A percentile compares a stretch with the other conserved stretches of the same genome.
Conservation (phyloP, 2,329 filamentous ascomycete genomes). For the Colletotrichum costaricense region DNA sequence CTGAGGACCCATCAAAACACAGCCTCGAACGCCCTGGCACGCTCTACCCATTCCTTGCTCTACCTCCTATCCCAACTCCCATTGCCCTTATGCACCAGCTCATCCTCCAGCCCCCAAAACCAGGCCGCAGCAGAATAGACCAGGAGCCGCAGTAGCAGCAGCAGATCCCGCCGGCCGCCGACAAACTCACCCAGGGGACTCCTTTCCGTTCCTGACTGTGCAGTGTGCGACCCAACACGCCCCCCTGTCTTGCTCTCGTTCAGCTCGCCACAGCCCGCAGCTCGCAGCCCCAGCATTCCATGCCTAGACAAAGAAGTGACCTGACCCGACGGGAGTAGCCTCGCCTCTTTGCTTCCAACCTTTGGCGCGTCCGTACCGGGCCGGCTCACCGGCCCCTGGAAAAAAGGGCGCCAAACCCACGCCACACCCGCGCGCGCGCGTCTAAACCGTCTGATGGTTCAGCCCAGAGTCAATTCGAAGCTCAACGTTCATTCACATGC, state of each 20-base stretch:
- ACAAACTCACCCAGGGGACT: neutral
- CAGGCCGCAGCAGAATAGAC: neutral
- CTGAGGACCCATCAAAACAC: neutral
- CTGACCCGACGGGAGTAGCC: neutral
- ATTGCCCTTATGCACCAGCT: neutral
- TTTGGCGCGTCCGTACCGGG: neutral
- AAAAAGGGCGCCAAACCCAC: neutral
- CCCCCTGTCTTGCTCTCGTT: neutral
- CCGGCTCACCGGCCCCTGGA: neutral
- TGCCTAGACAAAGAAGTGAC: too few species aligned
- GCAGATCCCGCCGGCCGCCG: neutral
- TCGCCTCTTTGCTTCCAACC: neutral
- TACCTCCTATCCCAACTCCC: too few species aligned
- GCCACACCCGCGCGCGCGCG: slow-evolving; percentile 10
- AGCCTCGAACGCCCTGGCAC: neutral
- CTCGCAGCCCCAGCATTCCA: neutral
- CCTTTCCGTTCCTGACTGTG: neutral
- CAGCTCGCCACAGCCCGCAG: neutral
- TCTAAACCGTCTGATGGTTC: slow-evolving; percentile 10
- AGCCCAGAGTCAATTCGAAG: neutral
- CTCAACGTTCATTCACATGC: neutral
- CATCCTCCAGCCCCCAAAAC: neutral
- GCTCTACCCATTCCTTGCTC: neutral
- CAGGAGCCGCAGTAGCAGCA: neutral
- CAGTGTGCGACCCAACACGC: neutral